Conservation (phyloP, 1,139 yeast species). For the Entelexis sorbosivorans region DNA sequence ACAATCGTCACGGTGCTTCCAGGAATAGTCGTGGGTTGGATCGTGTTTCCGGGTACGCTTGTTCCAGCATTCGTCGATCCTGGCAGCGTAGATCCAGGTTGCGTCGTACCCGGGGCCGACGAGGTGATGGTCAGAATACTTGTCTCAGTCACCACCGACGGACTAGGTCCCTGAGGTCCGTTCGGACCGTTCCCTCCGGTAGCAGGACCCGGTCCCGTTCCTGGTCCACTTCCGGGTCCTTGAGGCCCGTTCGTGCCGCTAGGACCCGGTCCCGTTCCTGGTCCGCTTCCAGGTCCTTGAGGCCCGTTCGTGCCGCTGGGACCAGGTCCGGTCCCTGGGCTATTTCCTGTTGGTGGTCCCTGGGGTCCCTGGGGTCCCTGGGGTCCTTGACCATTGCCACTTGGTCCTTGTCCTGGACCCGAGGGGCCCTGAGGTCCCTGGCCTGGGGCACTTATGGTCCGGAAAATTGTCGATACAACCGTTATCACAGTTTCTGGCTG, state of each 20-base stretch:
- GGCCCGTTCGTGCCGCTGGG: background rate
- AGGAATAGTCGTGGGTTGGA: background rate
- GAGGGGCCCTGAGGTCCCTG: background rate
- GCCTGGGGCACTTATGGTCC: background rate
- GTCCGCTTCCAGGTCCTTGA: background rate
- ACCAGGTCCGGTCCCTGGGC: background rate
- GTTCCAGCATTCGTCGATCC: slow-evolving; percentile 18
- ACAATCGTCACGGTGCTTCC: background rate
- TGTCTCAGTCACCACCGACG: background rate
- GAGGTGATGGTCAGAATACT: background rate
- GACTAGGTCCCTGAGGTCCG: background rate
- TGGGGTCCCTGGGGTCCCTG: too few relatives aligned
- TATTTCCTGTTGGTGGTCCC: too few relatives aligned
- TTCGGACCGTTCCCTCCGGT: too few relatives aligned
- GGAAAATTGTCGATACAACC: slow-evolving; percentile 13
- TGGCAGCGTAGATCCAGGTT: slow-evolving; percentile 14
- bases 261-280: background rate
- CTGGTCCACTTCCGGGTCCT: background rate
- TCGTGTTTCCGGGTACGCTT: background rate
- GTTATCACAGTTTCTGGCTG: slow-evolving; percentile 20
- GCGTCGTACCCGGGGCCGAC: background rate
- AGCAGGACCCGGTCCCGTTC: background rate
- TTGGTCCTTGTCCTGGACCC: background rate
- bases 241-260: background rate
- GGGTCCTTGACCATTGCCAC: background rate